Evolutionary conservation across 1,284 basidiomycete species (phyloP).

Genomic region (Cutaneotrichosporon cutaneum): DNA sequence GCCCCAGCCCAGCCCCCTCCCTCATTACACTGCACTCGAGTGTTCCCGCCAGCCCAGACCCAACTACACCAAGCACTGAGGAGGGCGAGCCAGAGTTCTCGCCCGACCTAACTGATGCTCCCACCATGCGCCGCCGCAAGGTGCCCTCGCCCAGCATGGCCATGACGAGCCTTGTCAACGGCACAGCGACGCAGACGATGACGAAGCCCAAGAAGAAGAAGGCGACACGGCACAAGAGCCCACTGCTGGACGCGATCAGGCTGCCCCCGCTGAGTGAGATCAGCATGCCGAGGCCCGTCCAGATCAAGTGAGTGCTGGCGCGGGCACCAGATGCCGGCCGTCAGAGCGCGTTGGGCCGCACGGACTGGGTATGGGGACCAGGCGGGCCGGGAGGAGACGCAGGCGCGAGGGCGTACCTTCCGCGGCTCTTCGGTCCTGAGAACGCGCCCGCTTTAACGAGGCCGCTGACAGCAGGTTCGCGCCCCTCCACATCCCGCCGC

Average conservation of each 20-base stretch:
- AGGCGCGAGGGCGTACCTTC: neutral
- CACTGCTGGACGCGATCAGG: conserved; percentile 26
- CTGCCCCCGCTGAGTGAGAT: conserved; percentile 30
- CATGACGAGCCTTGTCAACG: neutral
- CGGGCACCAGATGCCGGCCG: neutral
- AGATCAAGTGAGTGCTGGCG: conserved; percentile 33
- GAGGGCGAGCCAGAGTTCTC: neutral
- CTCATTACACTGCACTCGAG: conserved; percentile 10
- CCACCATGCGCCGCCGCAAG: conserved; percentile 4
- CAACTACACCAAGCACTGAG: conserved; percentile 5
- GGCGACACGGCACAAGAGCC: conserved; percentile 18
- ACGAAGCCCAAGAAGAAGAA: conserved; percentile 8
- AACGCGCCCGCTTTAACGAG: neutral
- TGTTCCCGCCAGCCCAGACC: neutral
- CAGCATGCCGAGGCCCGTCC: conserved; percentile 28
- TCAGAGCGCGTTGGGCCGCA: neutral
- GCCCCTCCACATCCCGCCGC: conserved; percentile 50
- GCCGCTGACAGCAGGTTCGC: conserved; percentile 43
- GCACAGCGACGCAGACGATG: neutral
- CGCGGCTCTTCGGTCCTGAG: neutral
- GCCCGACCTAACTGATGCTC: neutral
- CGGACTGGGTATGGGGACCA: neutral
- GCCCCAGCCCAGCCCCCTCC: conserved; percentile 8
- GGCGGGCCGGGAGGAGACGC: neutral
- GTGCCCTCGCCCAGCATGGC: neutral